Percentiles rank a stretch among this genome's conserved stretches.
phyloP scores from a whole-genome alignment of 1,284 basidiomycete genomes.

The Moesziomyces globuligerus region DNA sequence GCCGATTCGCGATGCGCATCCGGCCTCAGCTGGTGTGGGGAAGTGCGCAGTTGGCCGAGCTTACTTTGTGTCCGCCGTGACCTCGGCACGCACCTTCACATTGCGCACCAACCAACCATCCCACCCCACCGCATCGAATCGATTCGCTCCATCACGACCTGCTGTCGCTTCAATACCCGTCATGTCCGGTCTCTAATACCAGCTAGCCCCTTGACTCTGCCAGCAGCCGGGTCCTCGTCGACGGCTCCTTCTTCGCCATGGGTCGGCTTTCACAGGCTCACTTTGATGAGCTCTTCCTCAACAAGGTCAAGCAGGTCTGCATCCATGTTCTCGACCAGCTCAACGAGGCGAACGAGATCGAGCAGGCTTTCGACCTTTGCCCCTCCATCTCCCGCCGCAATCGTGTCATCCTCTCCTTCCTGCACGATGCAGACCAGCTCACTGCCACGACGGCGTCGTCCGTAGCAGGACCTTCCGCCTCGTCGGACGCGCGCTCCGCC shows the following conservation, averaged over 20 bases:
- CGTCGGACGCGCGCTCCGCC: neutral
- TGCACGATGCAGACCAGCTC: constrained; percentile 34
- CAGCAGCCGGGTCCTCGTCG: too few species aligned
- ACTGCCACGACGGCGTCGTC: neutral
- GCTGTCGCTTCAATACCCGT: neutral
- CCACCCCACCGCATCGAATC: too few species aligned
- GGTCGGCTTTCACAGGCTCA: constrained; percentile 34
- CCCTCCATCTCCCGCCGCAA: constrained; percentile 43
- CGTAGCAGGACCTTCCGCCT: neutral
- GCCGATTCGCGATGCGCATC: neutral
- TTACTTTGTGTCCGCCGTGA: too few species aligned
- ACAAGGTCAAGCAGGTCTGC: constrained; percentile 45
- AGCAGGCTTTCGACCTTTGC: constrained; percentile 40
- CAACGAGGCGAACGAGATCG: constrained; percentile 45
- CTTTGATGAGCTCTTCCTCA: constrained; percentile 45
- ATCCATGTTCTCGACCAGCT: constrained; percentile 45
- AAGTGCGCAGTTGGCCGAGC: neutral
- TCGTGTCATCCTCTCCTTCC: constrained; percentile 41
- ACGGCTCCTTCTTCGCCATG: constrained; percentile 6
- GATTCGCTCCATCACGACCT: neutral
- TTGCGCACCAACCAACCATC: too few species aligned
- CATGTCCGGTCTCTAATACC: neutral
- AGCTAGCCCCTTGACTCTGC: too few species aligned
- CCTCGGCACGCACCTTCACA: too few species aligned
- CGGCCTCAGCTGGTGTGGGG: neutral